phyloP scores from a whole-genome alignment of 2,329 filamentous ascomycete genomes.

The Sporothrix variecibatus region DNA sequence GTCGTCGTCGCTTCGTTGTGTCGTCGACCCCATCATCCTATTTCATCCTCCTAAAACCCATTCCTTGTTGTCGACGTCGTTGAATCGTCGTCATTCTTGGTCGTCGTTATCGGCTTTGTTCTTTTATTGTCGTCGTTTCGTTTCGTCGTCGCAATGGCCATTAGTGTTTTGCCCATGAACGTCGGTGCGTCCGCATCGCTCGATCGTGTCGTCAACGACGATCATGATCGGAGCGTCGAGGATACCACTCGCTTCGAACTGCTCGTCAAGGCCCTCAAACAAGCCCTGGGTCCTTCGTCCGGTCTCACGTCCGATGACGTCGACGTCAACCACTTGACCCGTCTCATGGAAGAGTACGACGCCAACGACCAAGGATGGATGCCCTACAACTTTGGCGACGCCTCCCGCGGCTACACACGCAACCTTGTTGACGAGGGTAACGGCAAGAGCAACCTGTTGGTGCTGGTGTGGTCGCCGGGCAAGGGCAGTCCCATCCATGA shows the following conservation, averaged over 20 bases:
- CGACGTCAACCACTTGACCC: constrained; percentile 69
- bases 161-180: constrained; percentile 19
- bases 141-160: constrained; percentile 7
- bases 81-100: background rate
- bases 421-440: constrained; percentile 92
- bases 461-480: constrained; percentile 86
- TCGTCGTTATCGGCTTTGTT: background rate
- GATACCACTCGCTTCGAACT: constrained; percentile 60
- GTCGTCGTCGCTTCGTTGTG: background rate
- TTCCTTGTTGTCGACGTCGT: background rate
- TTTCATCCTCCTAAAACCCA: background rate
- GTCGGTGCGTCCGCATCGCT: constrained; percentile 6
- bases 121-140: background rate
- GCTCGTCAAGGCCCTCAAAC: constrained; percentile 73
- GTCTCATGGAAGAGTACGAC: constrained; percentile 73
- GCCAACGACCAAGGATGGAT: constrained; percentile 71
- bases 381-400: constrained; percentile 72
- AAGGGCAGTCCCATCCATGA: constrained; percentile 86
- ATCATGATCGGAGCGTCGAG: constrained; percentile 23
- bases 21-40: background rate
- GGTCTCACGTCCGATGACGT: constrained; percentile 82
- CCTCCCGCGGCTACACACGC: constrained; percentile 72
- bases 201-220: background rate
- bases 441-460: constrained; percentile 62
- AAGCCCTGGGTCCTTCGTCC: constrained; percentile 74